Evolutionary conservation across 2,329 filamentous ascomycete species (phyloP), one percentile per base, ranked within the genome.

Genomic region (Penicillium sp.): DNA sequence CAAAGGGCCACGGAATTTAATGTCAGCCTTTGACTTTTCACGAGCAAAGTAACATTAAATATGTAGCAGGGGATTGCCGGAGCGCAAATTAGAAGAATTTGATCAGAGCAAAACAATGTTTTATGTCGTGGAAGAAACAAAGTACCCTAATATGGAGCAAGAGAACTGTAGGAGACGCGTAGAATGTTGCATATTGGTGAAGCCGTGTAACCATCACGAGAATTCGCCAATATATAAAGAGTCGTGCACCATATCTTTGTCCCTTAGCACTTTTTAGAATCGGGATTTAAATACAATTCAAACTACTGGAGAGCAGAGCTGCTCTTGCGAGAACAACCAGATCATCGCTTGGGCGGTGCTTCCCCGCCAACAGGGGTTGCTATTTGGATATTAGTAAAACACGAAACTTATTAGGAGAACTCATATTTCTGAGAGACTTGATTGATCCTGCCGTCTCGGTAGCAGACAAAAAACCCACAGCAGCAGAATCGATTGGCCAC

Each of bases 381-480:
- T 56, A 40, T n/a, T 2, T 47, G 24, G 29, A 39, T 18, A 22
- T 39, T 53, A 47, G 48, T 57, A 51, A 63, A 56, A 24, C 14
- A 24, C 21, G 40, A 43, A 43, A 3, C 18, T 43, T 43, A 9
- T 11, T 43, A 24, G 40, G 10, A 43, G 18, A 43, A 24, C 18
- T 43, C 34, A 36, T 14, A 36, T 36, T 13, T 47, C 52, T 63
- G 49, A 71, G 60, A 44, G 63, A 57, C 22, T 63, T 51, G 52
- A 67, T 57, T 31, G 62, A 68, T 51, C 34, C 56, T 32, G 56
- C 57, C 56, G 67, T 70, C 55, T 57, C 65, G 47, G 61, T 69
- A 24, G 55, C 52, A 13, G 64, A 71, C 38, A 74, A 67, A 58
- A 75, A 74, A 40, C 54, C 58, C 31, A 72, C 51, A 31, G 68